These are phyloP conservation scores for Ceratobasidium sp. DNA, from an alignment of 1,284 basidiomycete genomes.

Conservation along the genomic window DNA sequence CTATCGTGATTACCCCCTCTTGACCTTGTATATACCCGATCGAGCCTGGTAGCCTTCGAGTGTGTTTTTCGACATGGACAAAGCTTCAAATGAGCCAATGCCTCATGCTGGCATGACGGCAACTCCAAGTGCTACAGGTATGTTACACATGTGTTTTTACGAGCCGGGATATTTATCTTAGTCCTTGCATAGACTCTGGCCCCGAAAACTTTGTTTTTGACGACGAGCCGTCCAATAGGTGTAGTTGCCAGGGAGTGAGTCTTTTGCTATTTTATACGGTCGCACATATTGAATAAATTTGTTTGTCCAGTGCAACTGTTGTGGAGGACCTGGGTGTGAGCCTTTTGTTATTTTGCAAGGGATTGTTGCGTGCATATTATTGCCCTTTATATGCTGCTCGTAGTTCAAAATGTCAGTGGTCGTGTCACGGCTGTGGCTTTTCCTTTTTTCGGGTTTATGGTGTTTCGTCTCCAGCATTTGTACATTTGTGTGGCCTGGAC, in stretches of 20 bases:
- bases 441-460: neutral
- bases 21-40: too few species aligned
- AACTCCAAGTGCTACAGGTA: neutral
- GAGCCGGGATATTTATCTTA: neutral
- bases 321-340: neutral
- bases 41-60: neutral
- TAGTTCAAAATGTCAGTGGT: neutral
- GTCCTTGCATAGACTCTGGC: neutral
- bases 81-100: neutral
- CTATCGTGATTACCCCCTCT: neutral
- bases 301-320: too few species aligned
- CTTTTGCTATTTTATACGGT: too few species aligned
- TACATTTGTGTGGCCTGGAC: too few species aligned
- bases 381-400: neutral
- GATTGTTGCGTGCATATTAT: neutral
- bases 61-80: neutral
- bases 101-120: slow-evolving; percentile 18
- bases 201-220: neutral
- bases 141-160: neutral
- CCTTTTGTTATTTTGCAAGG: neutral
- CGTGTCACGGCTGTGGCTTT: too few species aligned
- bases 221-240: neutral
- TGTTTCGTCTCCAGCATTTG: too few species aligned
- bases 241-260: neutral
- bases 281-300: too few species aligned